Base-by-base conservation (phyloP, 2,329 filamentous ascomycete species). In the Colletotrichum phormii region DNA sequence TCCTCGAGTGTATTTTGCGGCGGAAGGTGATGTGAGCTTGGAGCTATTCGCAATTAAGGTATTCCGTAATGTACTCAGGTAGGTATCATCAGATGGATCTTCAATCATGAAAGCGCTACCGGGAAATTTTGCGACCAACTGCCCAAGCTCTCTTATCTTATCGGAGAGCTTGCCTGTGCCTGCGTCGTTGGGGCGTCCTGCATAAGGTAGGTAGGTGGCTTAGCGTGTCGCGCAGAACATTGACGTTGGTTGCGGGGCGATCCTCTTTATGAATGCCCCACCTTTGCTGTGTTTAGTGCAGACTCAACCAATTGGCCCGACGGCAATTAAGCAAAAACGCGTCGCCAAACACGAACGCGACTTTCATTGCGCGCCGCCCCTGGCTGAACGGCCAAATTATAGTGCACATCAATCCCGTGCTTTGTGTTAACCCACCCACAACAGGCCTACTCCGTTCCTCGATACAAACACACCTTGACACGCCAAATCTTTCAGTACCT, bases 281-380 rank as follows among this genome's bases (percentile, higher is more conserved):
- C 26, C 42, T 29, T 49, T 3, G 13, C 13, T 31, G 46, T 22
- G 5, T 15, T 2, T 49, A 49, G 42, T 12, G 33, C 46, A 33
- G 9, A 22, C 42, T 46, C 11, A 51, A 64, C 69, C 69, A 72
- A 72, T 72, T n/a, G 53, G 42, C 37, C 31, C 7, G 22, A 26
- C 29, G 33, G 31, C 59, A 68, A 72, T 72, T 72, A 72, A 72
- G 59, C 65, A 63, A 35, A 61, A 67, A 66, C 71, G 71, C 71
- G 71, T 71, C 71, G 54, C 62, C 67, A 66, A 72, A 73, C 71
- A 66, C 71, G 65, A 62, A 73, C 71, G 67, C 71, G 71, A 37
- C 51, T 51, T 71, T 35, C 49, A 31, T 29, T 7, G 58, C 71
- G 71, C 71, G 71, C 67, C 55, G n/a, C 71, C 67, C 66, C 67